These are phyloP conservation scores for Cryptococcus sp. DNA, from an alignment of 1,284 basidiomycete species.

Conservation along the genomic window DNA sequence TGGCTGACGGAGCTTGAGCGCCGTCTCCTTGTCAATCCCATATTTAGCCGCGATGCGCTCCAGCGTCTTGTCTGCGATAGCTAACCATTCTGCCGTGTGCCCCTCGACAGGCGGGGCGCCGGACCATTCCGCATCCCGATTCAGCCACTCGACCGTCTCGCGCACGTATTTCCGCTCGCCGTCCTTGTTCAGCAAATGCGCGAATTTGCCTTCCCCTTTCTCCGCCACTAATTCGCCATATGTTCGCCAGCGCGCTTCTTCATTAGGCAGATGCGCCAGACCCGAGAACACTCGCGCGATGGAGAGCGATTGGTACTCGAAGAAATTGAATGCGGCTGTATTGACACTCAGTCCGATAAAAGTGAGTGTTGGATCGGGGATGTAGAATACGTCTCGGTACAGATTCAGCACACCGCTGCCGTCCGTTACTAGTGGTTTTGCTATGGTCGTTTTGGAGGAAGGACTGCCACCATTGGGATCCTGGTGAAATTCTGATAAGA, in stretches of 20 bases:
- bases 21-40: slow-evolving; percentile 12
- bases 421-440: slow-evolving; percentile 54
- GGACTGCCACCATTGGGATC: slow-evolving; percentile 27
- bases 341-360: slow-evolving; percentile 48
- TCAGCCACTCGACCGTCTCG: slow-evolving; percentile 42
- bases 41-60: slow-evolving; percentile 21
- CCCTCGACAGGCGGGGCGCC: slow-evolving; percentile 30
- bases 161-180: slow-evolving; percentile 32
- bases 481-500: slow-evolving; percentile 57
- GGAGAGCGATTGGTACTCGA: slow-evolving; percentile 40
- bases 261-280: slow-evolving; percentile 31
- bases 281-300: slow-evolving; percentile 33
- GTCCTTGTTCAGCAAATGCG: slow-evolving; percentile 36
- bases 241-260: slow-evolving; percentile 10
- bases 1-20: slow-evolving; percentile 4
- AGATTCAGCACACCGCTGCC: slow-evolving; percentile 58
- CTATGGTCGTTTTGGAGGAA: slow-evolving; percentile 24
- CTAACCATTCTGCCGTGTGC: slow-evolving; percentile 30
- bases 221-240: slow-evolving; percentile 19
- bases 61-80: slow-evolving; percentile 22
- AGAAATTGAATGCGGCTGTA: slow-evolving; percentile 40
- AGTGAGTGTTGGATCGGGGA: slow-evolving; percentile 59
- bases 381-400: slow-evolving; percentile 58
- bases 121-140: slow-evolving; percentile 27
- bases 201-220: slow-evolving; percentile 31